Evolutionary conservation across 176 grass and related monocot species (phyloP), one percentile per base, ranked within the genome.

Genomic region (Hordeum marinum): DNA sequence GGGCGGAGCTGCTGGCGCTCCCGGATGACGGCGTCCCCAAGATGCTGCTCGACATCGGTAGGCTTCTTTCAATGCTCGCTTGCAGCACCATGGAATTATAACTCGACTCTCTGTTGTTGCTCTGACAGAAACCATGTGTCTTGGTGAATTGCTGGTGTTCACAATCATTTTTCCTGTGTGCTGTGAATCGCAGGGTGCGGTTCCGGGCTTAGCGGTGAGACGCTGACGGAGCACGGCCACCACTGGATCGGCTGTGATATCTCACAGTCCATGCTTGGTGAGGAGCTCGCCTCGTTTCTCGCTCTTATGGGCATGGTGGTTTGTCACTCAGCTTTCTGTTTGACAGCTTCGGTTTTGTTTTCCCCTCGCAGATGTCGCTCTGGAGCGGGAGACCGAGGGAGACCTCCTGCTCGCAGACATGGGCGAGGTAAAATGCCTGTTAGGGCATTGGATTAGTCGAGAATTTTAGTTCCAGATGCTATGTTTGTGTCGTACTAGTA

Each of bases 171-270:
- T 42, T 3, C 31, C 31, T 29, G 5, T 52, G 25, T 57, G 29
- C 29, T 29, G 1, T 29, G 25, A 64, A 11, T 82, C 0, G 15
- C 72, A 98, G 93, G 96, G 4, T 98, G 93, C 41, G 96, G 96
- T 4, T 98, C 96, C 39, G 96, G 96, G 15, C 93, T 98, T 46
- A 98, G 93, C 81, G 93, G 91, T 6, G 96, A 95, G 78, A 92
- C 96, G 68, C 62, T 98, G 78, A 92, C 89, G 34, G 93, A 92
- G 66, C 85, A 92, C 80, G 91, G 93, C 0, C 93, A 98, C 63
- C 96, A 95, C 20, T 98, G 96, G 96, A 92, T 98, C 87, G 96
- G 96, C 7, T 98, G 89, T 59, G 96, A 98, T 86, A 94, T 98
- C 89, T 98, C 96, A 10, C 75, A 75, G 79, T 98, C 91, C 25